A percentile compares a stretch with the other conserved stretches of the same genome.
Conservation (phyloP, 2,329 filamentous ascomycete species). For the Fusarium caatingaense region DNA sequence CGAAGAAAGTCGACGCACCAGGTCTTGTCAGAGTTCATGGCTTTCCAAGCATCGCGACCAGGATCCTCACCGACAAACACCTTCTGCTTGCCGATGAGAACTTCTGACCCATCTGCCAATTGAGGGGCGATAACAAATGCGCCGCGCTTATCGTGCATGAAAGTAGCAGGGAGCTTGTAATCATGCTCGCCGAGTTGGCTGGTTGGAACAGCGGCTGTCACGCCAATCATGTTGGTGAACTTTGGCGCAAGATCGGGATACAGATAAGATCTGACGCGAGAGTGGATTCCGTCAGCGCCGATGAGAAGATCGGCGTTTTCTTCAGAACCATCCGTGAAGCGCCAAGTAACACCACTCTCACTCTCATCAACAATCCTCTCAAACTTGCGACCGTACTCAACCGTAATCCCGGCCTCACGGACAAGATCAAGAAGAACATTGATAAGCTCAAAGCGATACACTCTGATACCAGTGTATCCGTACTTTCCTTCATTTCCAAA, state of each 20-base stretch:
- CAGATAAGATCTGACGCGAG: constrained; percentile 63
- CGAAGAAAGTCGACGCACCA: constrained; percentile 51
- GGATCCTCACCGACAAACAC: constrained; percentile 49
- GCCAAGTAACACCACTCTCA: constrained; percentile 55
- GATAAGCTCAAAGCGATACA: constrained; percentile 65
- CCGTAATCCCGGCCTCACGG: constrained; percentile 52
- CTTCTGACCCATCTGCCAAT: constrained; percentile 59
- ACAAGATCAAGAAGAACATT: constrained; percentile 58
- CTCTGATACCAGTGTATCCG: constrained; percentile 64
- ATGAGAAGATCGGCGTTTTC: constrained; percentile 59
- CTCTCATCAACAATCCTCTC: constrained; percentile 55
- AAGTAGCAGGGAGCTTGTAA: constrained; percentile 57
- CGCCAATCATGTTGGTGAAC: constrained; percentile 61
- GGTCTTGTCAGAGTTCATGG: constrained; percentile 54
- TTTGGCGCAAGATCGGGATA: constrained; percentile 60
- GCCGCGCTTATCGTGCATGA: constrained; percentile 56
- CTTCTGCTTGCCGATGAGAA: constrained; percentile 60
- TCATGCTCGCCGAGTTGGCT: constrained; percentile 51
- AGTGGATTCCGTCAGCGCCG: constrained; percentile 71
- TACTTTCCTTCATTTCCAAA: constrained; percentile 61
- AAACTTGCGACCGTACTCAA: constrained; percentile 63
- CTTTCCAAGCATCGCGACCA: constrained; percentile 57
- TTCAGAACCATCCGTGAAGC: constrained; percentile 59
- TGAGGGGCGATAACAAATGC: constrained; percentile 65
- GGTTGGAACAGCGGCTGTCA: constrained; percentile 52